phyloP scores from a whole-genome alignment of 257 asterid genomes.

The Orobanche coerulescens region DNA sequence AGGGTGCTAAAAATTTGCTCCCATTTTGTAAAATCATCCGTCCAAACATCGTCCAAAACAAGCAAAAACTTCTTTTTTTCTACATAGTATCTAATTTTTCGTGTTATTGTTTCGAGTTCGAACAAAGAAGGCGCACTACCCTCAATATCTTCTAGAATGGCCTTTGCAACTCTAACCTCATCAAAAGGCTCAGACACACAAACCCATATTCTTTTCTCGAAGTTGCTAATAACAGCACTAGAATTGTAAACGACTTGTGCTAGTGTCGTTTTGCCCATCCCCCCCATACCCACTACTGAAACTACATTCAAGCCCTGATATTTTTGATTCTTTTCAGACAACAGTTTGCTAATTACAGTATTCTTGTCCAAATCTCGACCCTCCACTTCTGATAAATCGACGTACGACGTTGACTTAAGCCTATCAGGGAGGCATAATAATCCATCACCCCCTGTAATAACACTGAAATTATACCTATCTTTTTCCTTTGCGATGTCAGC shows the following conservation, averaged over 20 bases:
- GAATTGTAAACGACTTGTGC: constrained; percentile 36
- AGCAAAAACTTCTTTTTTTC: constrained; percentile 33
- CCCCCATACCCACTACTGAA: constrained; percentile 35
- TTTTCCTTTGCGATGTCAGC: constrained; percentile 34
- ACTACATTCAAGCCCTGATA: constrained; percentile 25
- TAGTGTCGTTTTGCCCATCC: constrained; percentile 46
- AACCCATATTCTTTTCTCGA: constrained; percentile 38
- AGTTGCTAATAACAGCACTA: constrained; percentile 17
- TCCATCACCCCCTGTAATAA: background rate
- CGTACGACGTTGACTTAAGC: constrained; percentile 28
- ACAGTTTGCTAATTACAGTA: constrained; percentile 14
- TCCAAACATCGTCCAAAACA: constrained; percentile 49
- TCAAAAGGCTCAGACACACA: constrained; percentile 50
- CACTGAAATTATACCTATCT: constrained; percentile 38
- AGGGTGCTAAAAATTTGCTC: constrained; percentile 42
- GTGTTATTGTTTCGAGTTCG: constrained; percentile 29
- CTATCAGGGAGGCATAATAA: background rate
- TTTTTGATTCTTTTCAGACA: constrained; percentile 1
- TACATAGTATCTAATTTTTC: constrained; percentile 25
- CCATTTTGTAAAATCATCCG: constrained; percentile 33
- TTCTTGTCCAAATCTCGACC: constrained; percentile 34
- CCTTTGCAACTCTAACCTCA: constrained; percentile 38
- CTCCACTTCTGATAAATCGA: constrained; percentile 26
- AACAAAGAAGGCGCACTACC: constrained; percentile 30
- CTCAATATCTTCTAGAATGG: constrained; percentile 38